Base-by-base conservation (phyloP, 768 basidiomycete genomes). In the Podaxis mareebaensis region DNA sequence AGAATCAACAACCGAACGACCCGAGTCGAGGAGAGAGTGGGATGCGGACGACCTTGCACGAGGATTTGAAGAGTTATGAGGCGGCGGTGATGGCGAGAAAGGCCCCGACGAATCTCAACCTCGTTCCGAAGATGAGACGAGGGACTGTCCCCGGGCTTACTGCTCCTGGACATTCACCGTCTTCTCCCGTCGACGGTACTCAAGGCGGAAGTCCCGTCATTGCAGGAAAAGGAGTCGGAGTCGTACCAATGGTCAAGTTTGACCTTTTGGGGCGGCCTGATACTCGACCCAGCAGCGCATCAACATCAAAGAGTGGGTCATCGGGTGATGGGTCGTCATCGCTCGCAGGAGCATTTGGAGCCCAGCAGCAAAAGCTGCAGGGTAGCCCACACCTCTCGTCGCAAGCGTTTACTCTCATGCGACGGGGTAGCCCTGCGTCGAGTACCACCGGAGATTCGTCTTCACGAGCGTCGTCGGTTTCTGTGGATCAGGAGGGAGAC, bases 41-140 rank as follows among this genome's bases (percentile, higher is more conserved):
- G 46, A 71, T 74, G 72, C 75, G 79, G 20, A 75, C 77, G 59
- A 82, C 81, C 30, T 58, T 79, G 48, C 80, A 84, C 58, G 80
- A 93, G 13, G 91, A 92, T 67, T 66, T 93, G 65, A 77, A 82
- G 63, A 83, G 84, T 61, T 93, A 93, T 63, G 88, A 91, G 70
- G 89, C 88, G 46, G 91, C 91, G 3, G 86, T 92, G 15, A 73
- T 91, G 58, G 90, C 91, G 36, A 78, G 89, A 57, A 87, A 82
- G 69, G 79, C 89, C 22, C 83, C 87, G 0, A 81, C 83, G 61
- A 82, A 78, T 62, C 72, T 91, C 44, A 88, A 83, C 66, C 73
- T 90, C 28, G 79, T 81, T 12, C 81, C 84, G 53, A 78, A 77
- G 70, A 72, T 73, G 73, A 67, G 73, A 64, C 66, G 72, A 69